phyloP scores from a whole-genome alignment of 352 stramenopile species.

The Plasmopara halstedii region DNA sequence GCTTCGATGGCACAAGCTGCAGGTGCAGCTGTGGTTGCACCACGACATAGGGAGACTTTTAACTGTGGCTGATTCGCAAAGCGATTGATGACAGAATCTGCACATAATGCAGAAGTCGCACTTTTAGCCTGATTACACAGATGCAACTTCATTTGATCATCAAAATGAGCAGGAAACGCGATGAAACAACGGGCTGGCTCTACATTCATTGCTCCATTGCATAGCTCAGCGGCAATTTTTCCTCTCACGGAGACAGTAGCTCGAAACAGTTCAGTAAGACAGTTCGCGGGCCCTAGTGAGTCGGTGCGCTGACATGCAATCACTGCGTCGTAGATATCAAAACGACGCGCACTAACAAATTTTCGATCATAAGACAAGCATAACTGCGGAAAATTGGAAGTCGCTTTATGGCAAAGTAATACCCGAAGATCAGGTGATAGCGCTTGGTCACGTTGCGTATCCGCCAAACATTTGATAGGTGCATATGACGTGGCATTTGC shows the following conservation, averaged over 20 bases:
- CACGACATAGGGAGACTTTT: too few relatives aligned
- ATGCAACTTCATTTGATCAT: conserved; percentile 24
- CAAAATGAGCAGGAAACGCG: conserved; percentile 23
- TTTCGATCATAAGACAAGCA: conserved; percentile 23
- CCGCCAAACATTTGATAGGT: conserved; percentile 26
- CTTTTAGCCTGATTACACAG: conserved; percentile 36
- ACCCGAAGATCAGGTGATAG: conserved; percentile 18
- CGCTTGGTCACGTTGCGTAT: conserved; percentile 17
- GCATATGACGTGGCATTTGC: conserved; percentile 22
- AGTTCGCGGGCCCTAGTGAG: conserved; percentile 17
- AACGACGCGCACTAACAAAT: conserved; percentile 19
- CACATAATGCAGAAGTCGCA: too few relatives aligned
- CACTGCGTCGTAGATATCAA: conserved; percentile 18
- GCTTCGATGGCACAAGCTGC: conserved; percentile 26
- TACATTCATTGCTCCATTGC: conserved; percentile 13
- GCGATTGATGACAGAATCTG: too few relatives aligned
- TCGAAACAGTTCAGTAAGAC: conserved; percentile 16
- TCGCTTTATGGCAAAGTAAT: conserved; percentile 20
- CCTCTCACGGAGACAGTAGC: not conserved
- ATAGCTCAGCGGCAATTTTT: conserved; percentile 15
- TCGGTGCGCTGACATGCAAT: conserved; percentile 15
- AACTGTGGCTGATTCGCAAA: too few relatives aligned
- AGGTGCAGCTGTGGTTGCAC: conserved; percentile 21
- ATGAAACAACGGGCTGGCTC: conserved; percentile 34
- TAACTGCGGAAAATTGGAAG: conserved; percentile 13